A percentile compares a stretch with the other conserved stretches of the same genome.
These are phyloP conservation scores for Globisporangium mamillatum DNA, from an alignment of 352 stramenopile genomes.

Conservation along the genomic window DNA sequence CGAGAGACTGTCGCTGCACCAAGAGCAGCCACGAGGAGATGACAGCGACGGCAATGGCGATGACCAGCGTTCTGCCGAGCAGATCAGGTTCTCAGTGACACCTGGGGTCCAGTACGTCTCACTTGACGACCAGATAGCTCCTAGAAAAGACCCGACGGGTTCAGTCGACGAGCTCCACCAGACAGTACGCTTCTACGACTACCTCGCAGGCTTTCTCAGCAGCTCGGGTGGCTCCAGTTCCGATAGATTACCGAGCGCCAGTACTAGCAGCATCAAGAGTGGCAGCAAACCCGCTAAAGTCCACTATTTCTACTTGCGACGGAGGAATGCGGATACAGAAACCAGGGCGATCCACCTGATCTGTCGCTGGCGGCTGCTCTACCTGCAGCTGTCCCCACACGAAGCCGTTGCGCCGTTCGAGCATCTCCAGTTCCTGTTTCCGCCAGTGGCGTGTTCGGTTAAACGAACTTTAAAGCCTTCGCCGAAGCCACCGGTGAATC, in stretches of 20 bases:
- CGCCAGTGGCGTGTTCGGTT: conserved; percentile 5
- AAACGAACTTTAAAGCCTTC: conserved; percentile 14
- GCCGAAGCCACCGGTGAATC: background rate
- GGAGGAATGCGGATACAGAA: conserved; percentile 32
- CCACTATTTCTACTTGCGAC: conserved; percentile 55
- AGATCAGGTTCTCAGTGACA: conserved; percentile 17
- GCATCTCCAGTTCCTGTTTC: conserved; percentile 42
- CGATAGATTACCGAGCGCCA: background rate
- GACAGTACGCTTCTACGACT: conserved; percentile 51
- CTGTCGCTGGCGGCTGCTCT: conserved; percentile 57
- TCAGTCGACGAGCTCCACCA: conserved; percentile 17
- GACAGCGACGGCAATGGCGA: background rate
- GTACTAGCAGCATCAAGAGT: background rate
- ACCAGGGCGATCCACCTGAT: conserved; percentile 47
- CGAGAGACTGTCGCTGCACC: conserved; percentile 17
- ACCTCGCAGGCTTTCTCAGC: conserved; percentile 32
- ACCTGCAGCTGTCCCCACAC: conserved; percentile 38
- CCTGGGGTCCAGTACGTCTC: conserved; percentile 45
- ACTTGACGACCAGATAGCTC: conserved; percentile 34
- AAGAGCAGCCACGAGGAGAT: background rate
- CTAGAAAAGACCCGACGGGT: background rate
- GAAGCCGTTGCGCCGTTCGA: conserved; percentile 56
- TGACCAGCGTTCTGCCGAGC: no score
- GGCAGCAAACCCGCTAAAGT: conserved; percentile 11
- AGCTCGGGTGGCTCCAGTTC: background rate